Conservation (phyloP, 306 rosid species). For the Abrus precatorius region DNA sequence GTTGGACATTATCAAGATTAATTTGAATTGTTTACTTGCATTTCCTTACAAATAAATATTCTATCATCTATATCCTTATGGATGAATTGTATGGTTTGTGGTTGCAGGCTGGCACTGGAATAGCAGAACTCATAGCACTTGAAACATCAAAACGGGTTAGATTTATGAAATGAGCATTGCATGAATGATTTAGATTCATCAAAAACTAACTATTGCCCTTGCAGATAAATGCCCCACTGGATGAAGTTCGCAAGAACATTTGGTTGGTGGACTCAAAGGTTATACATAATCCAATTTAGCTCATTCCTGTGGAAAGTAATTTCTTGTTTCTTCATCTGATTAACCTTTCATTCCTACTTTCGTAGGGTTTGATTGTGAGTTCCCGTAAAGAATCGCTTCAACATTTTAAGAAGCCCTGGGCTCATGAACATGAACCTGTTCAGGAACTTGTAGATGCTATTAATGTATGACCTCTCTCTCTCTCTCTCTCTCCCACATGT, state of each 20-base stretch:
- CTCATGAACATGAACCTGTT: constrained; percentile 86
- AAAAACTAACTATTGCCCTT: constrained; percentile 41
- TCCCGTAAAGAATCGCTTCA: constrained; percentile 93
- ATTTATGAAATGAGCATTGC: constrained; percentile 33
- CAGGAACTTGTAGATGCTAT: constrained; percentile 69
- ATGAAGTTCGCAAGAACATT: constrained; percentile 83
- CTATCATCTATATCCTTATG: constrained; percentile 29
- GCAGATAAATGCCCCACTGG: constrained; percentile 85
- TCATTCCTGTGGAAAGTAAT: constrained; percentile 26
- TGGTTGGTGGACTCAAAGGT: constrained; percentile 99
- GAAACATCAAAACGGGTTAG: constrained; percentile 89
- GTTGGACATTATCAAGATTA: neutral
- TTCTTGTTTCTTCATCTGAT: constrained; percentile 38
- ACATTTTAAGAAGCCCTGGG: constrained; percentile 97
- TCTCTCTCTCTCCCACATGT: neutral
- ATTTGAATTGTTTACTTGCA: constrained; percentile 34
- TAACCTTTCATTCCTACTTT: constrained; percentile 39
- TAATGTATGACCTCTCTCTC: constrained; percentile 57
- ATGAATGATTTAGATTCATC: constrained; percentile 13
- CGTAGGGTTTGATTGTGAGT: constrained; percentile 85
- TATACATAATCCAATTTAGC: constrained; percentile 25
- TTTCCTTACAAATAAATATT: neutral
- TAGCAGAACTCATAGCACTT: constrained; percentile 96
- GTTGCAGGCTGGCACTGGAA: constrained; percentile 98
- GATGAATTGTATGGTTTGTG: constrained; percentile 54